Percentiles rank a stretch among this genome's conserved stretches.
Evolutionary conservation across 2,329 filamentous ascomycete species (phyloP).

Genomic region (Fusarium veterinarium): DNA sequence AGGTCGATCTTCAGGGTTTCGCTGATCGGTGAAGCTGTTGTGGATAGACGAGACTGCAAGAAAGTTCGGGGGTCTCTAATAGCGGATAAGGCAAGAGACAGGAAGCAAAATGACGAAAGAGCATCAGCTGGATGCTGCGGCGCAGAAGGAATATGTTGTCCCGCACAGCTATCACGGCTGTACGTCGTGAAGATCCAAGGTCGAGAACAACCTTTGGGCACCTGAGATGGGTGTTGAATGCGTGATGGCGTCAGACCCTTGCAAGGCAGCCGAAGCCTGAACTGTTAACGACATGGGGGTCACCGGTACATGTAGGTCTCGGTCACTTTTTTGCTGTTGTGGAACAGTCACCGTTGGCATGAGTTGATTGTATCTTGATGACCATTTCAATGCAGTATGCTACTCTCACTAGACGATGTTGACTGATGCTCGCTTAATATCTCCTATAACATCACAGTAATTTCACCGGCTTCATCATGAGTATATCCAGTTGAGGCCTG

Average conservation of each 20-base stretch:
- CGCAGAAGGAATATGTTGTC: conserved; percentile 27
- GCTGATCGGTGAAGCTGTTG: conserved; percentile 39
- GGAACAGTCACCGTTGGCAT: background rate
- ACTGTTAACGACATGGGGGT: conserved; percentile 31
- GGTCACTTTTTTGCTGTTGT: background rate
- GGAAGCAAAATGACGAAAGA: conserved; percentile 33
- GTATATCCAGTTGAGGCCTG: background rate
- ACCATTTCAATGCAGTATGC: background rate
- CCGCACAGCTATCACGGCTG: conserved; percentile 38
- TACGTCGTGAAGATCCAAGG: conserved; percentile 36
- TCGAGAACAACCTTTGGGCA: conserved; percentile 27
- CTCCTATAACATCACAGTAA: background rate
- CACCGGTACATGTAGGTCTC: conserved; percentile 21
- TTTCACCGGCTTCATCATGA: background rate
- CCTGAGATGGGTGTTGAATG: conserved; percentile 35
- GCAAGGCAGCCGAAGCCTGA: conserved; percentile 14
- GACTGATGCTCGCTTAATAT: background rate
- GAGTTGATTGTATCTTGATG: background rate
- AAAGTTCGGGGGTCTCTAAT: conserved; percentile 1
- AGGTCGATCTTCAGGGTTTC: conserved; percentile 42
- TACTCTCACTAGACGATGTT: background rate
- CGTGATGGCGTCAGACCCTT: conserved; percentile 46
- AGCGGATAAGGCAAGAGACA: conserved; percentile 16
- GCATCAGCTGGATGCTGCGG: conserved; percentile 33
- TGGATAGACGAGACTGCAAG: conserved; percentile 17